A percentile compares a stretch with the other conserved stretches of the same genome.
Evolutionary conservation across 345 rosid species (phyloP).

Genomic region (Salix exigua): DNA sequence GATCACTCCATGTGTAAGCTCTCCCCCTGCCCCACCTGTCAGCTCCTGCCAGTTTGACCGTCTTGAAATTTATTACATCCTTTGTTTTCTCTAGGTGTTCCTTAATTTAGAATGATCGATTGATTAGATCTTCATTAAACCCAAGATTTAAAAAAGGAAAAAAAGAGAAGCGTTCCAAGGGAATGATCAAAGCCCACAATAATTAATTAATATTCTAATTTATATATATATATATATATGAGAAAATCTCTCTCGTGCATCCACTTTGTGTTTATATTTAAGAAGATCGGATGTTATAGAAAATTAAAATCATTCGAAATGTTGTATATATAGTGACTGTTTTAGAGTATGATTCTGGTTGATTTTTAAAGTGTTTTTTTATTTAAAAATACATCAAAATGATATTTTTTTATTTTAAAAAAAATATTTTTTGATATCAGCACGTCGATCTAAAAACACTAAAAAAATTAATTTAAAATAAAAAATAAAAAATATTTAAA

Average conservation of each 20-base stretch:
- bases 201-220: neutral
- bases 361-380: too few relatives aligned
- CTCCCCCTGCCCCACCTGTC: slow-evolving; percentile 16
- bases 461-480: too few relatives aligned
- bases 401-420: too few relatives aligned
- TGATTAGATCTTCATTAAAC: slow-evolving; percentile 13
- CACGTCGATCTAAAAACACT: too few relatives aligned
- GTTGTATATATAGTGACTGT: neutral
- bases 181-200: neutral
- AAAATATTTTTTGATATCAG: too few relatives aligned
- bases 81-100: neutral
- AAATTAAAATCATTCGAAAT: neutral
- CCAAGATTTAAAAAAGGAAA: neutral
- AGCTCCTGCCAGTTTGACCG: slow-evolving; percentile 15
- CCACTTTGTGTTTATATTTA: neutral
- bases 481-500: too few relatives aligned
- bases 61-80: neutral
- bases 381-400: too few relatives aligned
- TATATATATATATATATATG: neutral
- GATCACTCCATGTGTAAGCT: slow-evolving; percentile 1
- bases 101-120: too few relatives aligned
- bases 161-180: neutral
- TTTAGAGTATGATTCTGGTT: too few relatives aligned
- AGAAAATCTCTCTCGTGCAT: neutral
- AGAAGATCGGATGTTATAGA: neutral